phyloP scores from a whole-genome alignment of 257 asterid species.

The Leonotis leonurus region DNA sequence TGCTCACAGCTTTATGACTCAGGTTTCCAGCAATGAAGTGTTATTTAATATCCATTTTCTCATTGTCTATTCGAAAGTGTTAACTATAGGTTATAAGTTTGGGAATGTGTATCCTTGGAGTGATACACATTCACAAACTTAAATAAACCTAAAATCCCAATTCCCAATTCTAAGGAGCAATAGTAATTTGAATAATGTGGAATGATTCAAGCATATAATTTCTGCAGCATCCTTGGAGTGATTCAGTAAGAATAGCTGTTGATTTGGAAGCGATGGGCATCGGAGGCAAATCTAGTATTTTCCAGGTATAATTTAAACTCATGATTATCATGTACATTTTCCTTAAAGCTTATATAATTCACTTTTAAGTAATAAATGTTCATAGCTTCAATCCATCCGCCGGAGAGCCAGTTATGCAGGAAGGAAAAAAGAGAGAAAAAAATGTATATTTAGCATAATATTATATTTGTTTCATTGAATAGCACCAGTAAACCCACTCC shows the following conservation, averaged over 20 bases:
- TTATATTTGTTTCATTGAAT: neutral
- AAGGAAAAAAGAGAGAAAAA: neutral
- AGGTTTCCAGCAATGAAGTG: constrained; percentile 41
- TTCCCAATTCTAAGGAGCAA: neutral
- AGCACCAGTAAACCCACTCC: neutral
- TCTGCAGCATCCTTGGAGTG: constrained; percentile 96
- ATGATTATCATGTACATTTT: neutral
- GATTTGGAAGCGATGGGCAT: constrained; percentile 98
- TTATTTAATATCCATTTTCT: neutral
- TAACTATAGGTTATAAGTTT: neutral
- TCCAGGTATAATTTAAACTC: constrained; percentile 58
- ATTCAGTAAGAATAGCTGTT: constrained; percentile 66
- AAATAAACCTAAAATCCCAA: neutral
- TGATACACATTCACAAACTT: neutral
- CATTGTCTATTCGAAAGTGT: neutral
- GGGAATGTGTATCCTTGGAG: neutral
- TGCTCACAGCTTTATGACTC: constrained; percentile 96
- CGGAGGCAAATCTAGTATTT: constrained; percentile 87
- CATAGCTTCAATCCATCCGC: neutral
- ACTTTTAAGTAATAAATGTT: neutral
- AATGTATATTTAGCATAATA: neutral
- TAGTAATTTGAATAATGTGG: constrained; percentile 4
- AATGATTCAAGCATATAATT: constrained; percentile 10
- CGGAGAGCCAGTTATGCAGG: neutral
- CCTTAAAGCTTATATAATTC: neutral